These are phyloP conservation scores for Metarhizium rileyi DNA, from an alignment of 2,329 filamentous ascomycete genomes.

Conservation along the genomic window DNA sequence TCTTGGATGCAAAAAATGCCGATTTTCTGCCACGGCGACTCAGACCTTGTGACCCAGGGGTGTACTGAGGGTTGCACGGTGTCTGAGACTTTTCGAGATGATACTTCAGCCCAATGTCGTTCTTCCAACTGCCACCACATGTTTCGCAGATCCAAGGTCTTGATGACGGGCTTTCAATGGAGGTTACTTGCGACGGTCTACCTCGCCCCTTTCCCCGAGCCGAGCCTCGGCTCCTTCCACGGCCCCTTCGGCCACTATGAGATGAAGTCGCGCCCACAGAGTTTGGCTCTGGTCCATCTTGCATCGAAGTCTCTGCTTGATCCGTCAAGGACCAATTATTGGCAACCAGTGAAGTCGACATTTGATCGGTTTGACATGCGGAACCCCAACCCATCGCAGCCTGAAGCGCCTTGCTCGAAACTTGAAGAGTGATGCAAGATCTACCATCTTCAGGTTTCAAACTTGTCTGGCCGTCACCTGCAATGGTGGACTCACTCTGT, in stretches of 20 bases:
- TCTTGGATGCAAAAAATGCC: not conserved
- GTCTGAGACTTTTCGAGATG: conserved; percentile 46
- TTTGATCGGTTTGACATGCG: too few species aligned
- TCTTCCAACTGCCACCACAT: conserved; percentile 47
- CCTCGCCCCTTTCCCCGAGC: conserved; percentile 8
- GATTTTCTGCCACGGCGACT: conserved; percentile 12
- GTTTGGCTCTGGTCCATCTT: not conserved
- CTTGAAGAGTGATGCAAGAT: conserved; percentile 1
- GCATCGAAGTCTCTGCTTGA: not conserved
- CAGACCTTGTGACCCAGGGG: conserved; percentile 5
- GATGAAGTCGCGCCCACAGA: not conserved
- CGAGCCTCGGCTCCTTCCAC: conserved; percentile 7
- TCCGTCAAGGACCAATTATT: not conserved
- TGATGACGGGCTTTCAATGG: conserved; percentile 8
- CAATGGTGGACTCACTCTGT: not conserved
- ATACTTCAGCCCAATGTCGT: conserved; percentile 48
- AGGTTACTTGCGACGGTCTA: conserved; percentile 7
- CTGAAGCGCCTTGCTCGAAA: conserved; percentile 3
- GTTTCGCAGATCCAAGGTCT: conserved; percentile 38
- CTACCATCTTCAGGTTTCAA: not conserved
- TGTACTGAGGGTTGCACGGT: conserved; percentile 39
- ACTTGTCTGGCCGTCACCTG: not conserved
- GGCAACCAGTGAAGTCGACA: not conserved
- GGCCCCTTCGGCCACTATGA: not conserved
- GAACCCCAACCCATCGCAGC: not conserved